Conservation (phyloP, 106 monocot genomes). For the Chionographis japonica region DNA sequence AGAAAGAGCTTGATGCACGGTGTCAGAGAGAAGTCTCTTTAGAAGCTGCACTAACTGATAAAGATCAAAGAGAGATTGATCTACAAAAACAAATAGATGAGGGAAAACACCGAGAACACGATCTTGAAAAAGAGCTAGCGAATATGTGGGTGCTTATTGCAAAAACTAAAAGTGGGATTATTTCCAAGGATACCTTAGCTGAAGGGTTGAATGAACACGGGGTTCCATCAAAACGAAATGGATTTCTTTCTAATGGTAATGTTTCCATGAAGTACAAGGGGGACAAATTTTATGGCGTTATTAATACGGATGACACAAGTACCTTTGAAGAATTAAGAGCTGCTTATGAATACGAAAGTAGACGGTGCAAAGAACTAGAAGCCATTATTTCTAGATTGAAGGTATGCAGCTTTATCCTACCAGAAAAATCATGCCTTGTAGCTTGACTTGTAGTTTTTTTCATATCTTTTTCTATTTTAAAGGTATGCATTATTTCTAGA, state of each 20-base stretch:
- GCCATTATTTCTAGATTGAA: slow-evolving; percentile 59
- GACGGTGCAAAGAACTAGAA: slow-evolving; percentile 70
- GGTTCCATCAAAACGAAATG: slow-evolving; percentile 24
- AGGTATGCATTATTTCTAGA: not conserved
- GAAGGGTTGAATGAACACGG: slow-evolving; percentile 25
- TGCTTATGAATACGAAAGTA: slow-evolving; percentile 74
- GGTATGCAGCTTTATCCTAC: slow-evolving; percentile 28
- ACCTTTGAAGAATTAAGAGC: slow-evolving; percentile 49
- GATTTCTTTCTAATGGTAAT: slow-evolving; percentile 30
- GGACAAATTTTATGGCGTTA: slow-evolving; percentile 9
- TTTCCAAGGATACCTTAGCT: slow-evolving; percentile 24
- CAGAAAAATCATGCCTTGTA: not conserved
- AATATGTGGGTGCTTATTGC: slow-evolving; percentile 88
- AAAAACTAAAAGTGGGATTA: slow-evolving; percentile 40
- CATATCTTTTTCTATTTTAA: not conserved
- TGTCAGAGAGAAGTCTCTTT: slow-evolving; percentile 65
- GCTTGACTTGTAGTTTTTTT: not conserved
- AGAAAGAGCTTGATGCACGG: slow-evolving; percentile 52
- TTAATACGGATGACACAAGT: slow-evolving; percentile 16
- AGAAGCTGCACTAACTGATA: slow-evolving; percentile 55
- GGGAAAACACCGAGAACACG: slow-evolving; percentile 54
- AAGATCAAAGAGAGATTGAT: slow-evolving; percentile 52
- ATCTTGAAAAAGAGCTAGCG: slow-evolving; percentile 82
- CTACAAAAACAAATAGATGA: slow-evolving; percentile 60
- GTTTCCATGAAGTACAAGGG: slow-evolving; percentile 14